A percentile compares a stretch with the other conserved stretches of the same genome.
Conservation (phyloP, 805 yeast genomes). For the Jamesozyma piceae region DNA sequence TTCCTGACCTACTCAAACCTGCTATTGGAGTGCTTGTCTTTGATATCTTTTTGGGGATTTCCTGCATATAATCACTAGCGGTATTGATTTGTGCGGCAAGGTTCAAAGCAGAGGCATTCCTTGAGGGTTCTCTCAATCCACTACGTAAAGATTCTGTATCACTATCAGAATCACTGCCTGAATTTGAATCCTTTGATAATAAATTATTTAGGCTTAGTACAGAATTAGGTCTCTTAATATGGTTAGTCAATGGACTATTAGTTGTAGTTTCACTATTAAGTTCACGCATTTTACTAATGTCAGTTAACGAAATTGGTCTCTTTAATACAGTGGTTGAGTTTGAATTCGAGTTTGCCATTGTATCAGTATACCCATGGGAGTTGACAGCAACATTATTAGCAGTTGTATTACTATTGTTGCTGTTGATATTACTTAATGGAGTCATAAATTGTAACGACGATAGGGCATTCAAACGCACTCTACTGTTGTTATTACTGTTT, state of each 20-base stretch:
- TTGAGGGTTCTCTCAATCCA: constrained; percentile 9
- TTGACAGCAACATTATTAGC: no score
- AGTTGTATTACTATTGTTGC: no score
- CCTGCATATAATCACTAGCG: constrained; percentile 13
- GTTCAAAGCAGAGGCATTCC: constrained; percentile 2
- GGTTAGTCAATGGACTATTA: not conserved
- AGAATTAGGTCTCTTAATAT: constrained; percentile 19
- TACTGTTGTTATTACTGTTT: constrained; percentile 10
- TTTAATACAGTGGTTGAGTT: constrained; percentile 5
- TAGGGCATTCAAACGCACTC: constrained; percentile 30
- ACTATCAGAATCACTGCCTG: constrained; percentile 13
- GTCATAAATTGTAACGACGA: constrained; percentile 57
- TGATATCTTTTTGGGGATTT: constrained; percentile 21
- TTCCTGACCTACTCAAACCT: constrained; percentile 19
- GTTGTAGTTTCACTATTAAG: no score
- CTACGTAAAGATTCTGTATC: constrained; percentile 2
- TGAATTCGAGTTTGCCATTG: constrained; percentile 8
- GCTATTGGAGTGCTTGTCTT: constrained; percentile 23
- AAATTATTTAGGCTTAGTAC: constrained; percentile 17
- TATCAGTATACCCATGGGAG: constrained; percentile 8
- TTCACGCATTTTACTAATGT: constrained; percentile 7
- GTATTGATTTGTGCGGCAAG: constrained; percentile 5
- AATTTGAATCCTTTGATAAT: constrained; percentile 8
- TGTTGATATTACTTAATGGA: constrained; percentile 30
- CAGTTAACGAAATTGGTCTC: constrained; percentile 22